Evolutionary conservation across 495 filamentous ascomycete species (phyloP).

Genomic region (Aspergillus cavernicola): DNA sequence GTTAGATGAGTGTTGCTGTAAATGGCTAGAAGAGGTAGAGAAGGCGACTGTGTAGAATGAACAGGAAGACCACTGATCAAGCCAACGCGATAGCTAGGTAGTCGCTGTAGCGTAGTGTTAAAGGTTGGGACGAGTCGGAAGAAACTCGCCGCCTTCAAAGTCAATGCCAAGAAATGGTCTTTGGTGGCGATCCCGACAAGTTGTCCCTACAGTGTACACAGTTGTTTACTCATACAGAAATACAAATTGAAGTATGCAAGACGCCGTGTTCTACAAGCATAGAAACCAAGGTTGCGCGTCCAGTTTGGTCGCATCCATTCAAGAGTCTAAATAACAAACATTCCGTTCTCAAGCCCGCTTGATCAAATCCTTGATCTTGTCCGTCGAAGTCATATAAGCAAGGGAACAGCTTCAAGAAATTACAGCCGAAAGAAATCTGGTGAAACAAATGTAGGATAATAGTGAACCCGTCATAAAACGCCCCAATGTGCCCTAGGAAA

Average conservation of each 20-base stretch:
- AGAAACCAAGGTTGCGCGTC: too few relatives aligned
- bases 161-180: not conserved
- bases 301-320: conserved; percentile 16
- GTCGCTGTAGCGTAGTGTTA: not conserved
- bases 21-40: not conserved
- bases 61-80: not conserved
- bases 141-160: not conserved
- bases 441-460: conserved; percentile 13
- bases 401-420: conserved; percentile 13
- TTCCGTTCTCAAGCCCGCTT: conserved; percentile 28
- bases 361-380: conserved; percentile 22
- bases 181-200: not conserved
- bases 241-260: too few relatives aligned
- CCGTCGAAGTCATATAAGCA: conserved; percentile 12
- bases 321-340: conserved; percentile 25
- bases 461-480: conserved; percentile 14
- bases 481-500: conserved; percentile 16
- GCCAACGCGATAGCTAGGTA: not conserved
- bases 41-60: not conserved
- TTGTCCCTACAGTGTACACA: too few relatives aligned
- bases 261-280: too few relatives aligned
- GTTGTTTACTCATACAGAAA: too few relatives aligned
- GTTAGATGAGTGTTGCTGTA: not conserved
- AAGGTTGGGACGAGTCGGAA: not conserved
- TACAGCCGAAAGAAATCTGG: conserved; percentile 18